Evolutionary conservation across 164 flowering plant species (phyloP).

Genomic region (Stephania yunnanensis): DNA sequence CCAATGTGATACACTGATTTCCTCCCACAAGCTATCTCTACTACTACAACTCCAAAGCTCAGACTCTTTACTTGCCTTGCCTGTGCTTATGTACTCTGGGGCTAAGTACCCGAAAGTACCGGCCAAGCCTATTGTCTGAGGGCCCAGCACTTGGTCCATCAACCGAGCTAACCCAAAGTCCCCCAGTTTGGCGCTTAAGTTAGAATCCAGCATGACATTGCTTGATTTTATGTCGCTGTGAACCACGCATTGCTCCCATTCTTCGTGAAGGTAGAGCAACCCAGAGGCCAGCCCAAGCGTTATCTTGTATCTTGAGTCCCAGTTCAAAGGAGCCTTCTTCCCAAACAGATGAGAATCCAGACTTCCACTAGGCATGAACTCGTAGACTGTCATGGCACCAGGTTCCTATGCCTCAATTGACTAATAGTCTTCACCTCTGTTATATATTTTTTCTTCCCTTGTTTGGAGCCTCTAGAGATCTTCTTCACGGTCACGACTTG

Average conservation of each 20-base stretch:
- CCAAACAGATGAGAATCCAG: slow-evolving; percentile 1
- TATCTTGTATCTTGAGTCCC: slow-evolving; percentile 3
- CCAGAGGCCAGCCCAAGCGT: not conserved
- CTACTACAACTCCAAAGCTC: too few species aligned
- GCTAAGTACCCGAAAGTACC: slow-evolving; percentile 12
- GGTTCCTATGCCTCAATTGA: slow-evolving; percentile 1
- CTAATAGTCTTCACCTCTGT: slow-evolving; percentile 4
- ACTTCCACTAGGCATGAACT: slow-evolving; percentile 3
- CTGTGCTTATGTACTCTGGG: not conserved
- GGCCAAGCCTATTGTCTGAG: not conserved
- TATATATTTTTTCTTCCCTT: slow-evolving; percentile 7
- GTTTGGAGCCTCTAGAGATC: not conserved
- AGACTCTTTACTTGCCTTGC: not conserved
- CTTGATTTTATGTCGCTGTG: slow-evolving; percentile 7
- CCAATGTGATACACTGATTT: not conserved
- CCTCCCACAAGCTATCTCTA: slow-evolving; percentile 2
- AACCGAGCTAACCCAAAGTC: slow-evolving; percentile 8
- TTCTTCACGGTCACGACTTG: not conserved
- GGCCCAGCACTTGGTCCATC: not conserved
- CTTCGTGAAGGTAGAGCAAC: slow-evolving; percentile 5
- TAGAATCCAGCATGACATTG: slow-evolving; percentile 9
- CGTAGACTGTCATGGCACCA: slow-evolving; percentile 3
- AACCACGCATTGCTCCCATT: slow-evolving; percentile 5
- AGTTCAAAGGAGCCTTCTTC: not conserved
- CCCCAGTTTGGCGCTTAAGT: slow-evolving; percentile 6